Percentiles rank a stretch among this genome's conserved stretches.
Conservation (phyloP, 2,329 filamentous ascomycete species). For the Metarhizium robertsii region DNA sequence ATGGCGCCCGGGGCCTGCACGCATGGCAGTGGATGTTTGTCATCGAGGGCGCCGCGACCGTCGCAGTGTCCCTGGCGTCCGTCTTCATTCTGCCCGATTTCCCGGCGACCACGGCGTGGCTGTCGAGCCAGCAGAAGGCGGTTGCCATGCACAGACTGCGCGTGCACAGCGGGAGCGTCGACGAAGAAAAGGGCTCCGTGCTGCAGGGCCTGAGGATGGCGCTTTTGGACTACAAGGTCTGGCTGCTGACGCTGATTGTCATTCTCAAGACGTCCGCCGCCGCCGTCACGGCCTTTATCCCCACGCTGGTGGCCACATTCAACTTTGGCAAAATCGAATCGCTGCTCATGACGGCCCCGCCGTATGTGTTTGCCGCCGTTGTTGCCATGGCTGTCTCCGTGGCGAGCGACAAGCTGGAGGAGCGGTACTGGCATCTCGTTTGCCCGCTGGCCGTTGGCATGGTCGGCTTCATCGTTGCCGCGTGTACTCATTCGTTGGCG, state of each 20-base stretch:
- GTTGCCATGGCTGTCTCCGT: constrained; percentile 55
- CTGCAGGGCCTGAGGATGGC: constrained; percentile 17
- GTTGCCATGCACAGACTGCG: constrained; percentile 6
- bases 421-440: constrained; percentile 60
- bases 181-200: constrained; percentile 11
- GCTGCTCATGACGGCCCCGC: constrained; percentile 55
- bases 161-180: constrained; percentile 5
- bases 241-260: constrained; percentile 7
- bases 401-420: constrained; percentile 61
- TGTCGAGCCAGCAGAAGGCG: constrained; percentile 19
- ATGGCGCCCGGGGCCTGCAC: constrained; percentile 15
- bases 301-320: constrained; percentile 7
- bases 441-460: constrained; percentile 53
- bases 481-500: constrained; percentile 35
- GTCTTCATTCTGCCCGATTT: constrained; percentile 17
- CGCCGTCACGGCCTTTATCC: constrained; percentile 8
- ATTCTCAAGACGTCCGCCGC: constrained; percentile 9
- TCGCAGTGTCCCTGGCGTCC: constrained; percentile 15
- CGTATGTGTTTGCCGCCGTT: constrained; percentile 53
- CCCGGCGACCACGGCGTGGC: constrained; percentile 30
- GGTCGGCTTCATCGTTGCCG: constrained; percentile 57
- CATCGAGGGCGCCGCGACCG: constrained; percentile 20
- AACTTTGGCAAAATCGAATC: constrained; percentile 31
- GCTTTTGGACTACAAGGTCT: constrained; percentile 15
- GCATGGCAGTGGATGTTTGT: constrained; percentile 26